These are phyloP conservation scores for Globisporangium megalacanthum DNA, from an alignment of 352 stramenopile genomes.

Conservation along the genomic window DNA sequence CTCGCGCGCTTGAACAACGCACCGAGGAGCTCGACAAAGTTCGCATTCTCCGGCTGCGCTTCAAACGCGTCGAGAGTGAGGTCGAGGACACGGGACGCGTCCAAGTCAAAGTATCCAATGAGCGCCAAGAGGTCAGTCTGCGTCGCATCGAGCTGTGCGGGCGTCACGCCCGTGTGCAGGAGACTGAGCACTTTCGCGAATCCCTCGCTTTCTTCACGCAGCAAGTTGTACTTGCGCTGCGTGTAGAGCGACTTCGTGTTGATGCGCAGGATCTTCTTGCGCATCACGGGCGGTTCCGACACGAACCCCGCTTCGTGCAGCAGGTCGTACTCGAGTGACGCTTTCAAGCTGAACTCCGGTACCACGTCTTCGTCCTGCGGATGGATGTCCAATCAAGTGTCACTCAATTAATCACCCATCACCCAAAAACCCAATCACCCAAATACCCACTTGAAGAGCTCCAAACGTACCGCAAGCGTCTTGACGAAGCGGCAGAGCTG, in stretches of 20 bases:
- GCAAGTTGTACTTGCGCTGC: conserved; percentile 96
- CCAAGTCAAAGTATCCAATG: conserved; percentile 93
- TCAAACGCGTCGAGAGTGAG: conserved; percentile 92
- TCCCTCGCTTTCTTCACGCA: conserved; percentile 95
- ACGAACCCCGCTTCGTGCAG: conserved; percentile 62
- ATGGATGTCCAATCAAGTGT: too few relatives aligned
- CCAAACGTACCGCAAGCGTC: conserved; percentile 30
- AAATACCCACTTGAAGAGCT: not conserved
- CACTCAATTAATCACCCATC: too few relatives aligned
- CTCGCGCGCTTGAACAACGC: conserved; percentile 66
- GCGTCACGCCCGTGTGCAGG: conserved; percentile 65
- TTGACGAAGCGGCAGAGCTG: conserved; percentile 59
- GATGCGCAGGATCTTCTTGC: conserved; percentile 75
- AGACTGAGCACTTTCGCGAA: conserved; percentile 92
- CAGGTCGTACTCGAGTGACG: conserved; percentile 68
- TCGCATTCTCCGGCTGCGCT: conserved; percentile 76
- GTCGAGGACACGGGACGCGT: conserved; percentile 95
- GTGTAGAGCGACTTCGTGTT: conserved; percentile 91
- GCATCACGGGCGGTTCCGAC: conserved; percentile 40
- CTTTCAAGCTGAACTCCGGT: conserved; percentile 43
- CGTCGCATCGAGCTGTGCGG: conserved; percentile 53
- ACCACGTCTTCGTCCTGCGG: conserved; percentile 71
- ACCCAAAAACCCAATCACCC: not conserved
- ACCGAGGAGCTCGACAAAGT: conserved; percentile 59
- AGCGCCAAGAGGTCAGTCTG: conserved; percentile 72